Evolutionary conservation across 345 rosid genomes (phyloP).

Genomic region (Ricinus communis): DNA sequence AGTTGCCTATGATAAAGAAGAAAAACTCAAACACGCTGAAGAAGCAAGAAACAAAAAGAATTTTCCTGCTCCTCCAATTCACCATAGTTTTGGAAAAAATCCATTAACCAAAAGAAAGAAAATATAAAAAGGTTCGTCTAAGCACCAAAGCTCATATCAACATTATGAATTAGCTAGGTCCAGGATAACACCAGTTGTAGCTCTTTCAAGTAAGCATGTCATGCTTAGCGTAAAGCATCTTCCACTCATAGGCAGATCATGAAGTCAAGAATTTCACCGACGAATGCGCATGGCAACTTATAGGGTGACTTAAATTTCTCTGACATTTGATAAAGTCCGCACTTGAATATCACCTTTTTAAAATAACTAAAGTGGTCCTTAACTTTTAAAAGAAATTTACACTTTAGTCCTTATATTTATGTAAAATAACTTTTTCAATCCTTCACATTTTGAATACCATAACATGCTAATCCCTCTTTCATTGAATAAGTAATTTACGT

Average conservation of each 20-base stretch:
- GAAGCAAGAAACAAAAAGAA: neutral
- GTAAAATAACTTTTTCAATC: no score
- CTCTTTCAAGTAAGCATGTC: no score
- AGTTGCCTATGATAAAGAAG: conserved; percentile 52
- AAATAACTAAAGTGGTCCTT: no score
- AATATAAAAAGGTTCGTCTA: neutral
- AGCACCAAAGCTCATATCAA: neutral
- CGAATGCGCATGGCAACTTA: no score
- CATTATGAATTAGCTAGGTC: neutral
- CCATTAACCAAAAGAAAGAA: neutral
- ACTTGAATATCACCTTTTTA: no score
- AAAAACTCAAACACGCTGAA: conserved; percentile 10
- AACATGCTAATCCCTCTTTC: no score
- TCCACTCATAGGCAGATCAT: neutral
- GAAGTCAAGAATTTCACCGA: neutral
- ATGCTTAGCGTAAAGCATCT: neutral
- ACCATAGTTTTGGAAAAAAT: neutral
- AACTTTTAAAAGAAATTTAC: no score
- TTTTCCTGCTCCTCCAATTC: neutral
- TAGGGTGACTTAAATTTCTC: no score
- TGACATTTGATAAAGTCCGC: no score
- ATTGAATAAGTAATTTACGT: no score
- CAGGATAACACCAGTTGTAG: neutral
- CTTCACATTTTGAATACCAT: no score
- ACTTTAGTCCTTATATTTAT: no score